These are phyloP conservation scores for Cordyceps cateniannulata DNA, from an alignment of 2,329 filamentous ascomycete genomes.

Conservation along the genomic window DNA sequence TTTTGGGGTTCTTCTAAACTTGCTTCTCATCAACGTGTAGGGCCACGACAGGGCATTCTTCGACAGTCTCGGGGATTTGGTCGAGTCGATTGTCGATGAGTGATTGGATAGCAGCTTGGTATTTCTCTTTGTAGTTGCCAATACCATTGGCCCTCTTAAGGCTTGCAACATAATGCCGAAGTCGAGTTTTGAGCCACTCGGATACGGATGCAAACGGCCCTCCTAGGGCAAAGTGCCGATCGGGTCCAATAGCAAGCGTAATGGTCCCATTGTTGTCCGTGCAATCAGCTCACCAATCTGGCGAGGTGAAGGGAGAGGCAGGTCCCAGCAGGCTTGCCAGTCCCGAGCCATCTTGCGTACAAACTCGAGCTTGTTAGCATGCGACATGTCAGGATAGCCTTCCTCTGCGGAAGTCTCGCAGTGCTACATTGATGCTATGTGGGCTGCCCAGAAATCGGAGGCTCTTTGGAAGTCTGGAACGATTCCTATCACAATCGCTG, in stretches of 20 bases:
- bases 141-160: conserved; percentile 15
- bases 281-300: conserved; percentile 18
- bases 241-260: conserved; percentile 15
- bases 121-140: conserved; percentile 13
- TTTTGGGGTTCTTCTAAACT: too few species aligned
- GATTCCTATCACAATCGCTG: too few species aligned
- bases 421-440: too few species aligned
- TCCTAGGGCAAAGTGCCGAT: conserved; percentile 16
- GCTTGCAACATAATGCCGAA: conserved; percentile 11
- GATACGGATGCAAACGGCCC: conserved; percentile 17
- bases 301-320: conserved; percentile 16
- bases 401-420: too few species aligned
- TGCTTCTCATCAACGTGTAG: neutral
- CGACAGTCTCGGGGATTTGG: conserved; percentile 15
- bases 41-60: neutral
- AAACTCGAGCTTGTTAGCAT: conserved; percentile 15
- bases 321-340: conserved; percentile 17
- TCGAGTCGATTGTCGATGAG: conserved; percentile 12
- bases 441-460: too few species aligned
- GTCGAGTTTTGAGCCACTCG: conserved; percentile 15
- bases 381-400: conserved; percentile 13
- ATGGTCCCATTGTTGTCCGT: conserved; percentile 10
- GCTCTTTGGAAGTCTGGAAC: too few species aligned
- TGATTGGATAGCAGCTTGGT: conserved; percentile 11
- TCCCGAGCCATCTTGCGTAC: conserved; percentile 17